phyloP scores from a whole-genome alignment of 345 rosid species.

The Aquilaria sinensis region DNA sequence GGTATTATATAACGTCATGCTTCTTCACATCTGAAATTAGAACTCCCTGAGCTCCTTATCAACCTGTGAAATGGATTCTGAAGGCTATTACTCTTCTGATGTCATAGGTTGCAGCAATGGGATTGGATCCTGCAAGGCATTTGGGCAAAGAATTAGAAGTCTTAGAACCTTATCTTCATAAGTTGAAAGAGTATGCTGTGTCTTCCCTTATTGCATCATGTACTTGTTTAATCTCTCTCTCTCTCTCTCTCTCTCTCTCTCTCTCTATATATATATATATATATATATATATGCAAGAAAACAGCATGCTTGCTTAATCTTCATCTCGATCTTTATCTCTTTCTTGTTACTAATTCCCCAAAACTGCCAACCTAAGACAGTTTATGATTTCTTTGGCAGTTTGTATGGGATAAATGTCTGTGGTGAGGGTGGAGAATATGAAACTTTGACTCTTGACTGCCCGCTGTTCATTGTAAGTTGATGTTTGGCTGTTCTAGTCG shows the following conservation, averaged over 20 bases:
- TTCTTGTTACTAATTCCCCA: neutral
- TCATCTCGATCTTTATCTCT: neutral
- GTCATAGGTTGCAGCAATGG: conserved; percentile 88
- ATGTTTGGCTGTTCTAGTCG: conserved; percentile 8
- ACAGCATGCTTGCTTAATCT: neutral
- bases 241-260: neutral
- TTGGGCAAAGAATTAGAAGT: conserved; percentile 77
- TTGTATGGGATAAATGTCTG: conserved; percentile 89
- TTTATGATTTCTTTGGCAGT: conserved; percentile 28
- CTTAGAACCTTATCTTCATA: conserved; percentile 65
- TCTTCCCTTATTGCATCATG: neutral
- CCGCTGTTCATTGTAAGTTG: conserved; percentile 77
- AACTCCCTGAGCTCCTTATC: no score
- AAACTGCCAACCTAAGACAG: neutral
- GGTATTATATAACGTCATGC: no score
- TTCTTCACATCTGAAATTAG: no score
- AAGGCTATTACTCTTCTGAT: neutral
- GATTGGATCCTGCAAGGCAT: conserved; percentile 83
- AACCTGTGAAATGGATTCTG: no score
- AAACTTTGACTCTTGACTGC: conserved; percentile 91
- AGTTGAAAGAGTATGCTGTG: conserved; percentile 74
- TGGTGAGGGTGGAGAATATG: conserved; percentile 99
- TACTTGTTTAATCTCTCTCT: neutral
- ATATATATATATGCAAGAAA: neutral
- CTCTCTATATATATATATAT: no score